Conservation (phyloP, 352 stramenopile species). For the Phytopythium vexans region DNA sequence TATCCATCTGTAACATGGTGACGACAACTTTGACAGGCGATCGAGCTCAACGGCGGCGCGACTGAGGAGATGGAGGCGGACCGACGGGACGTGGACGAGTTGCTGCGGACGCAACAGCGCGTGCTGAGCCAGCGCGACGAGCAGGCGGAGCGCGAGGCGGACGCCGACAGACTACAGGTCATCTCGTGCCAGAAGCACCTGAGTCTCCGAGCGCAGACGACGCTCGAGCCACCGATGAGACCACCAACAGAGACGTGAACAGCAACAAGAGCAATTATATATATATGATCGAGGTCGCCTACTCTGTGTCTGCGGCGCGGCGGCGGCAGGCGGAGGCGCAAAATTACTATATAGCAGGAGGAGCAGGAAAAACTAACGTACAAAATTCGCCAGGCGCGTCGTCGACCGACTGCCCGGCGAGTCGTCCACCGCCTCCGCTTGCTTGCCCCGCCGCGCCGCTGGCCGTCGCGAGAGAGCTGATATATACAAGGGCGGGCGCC, state of each 20-base stretch:
- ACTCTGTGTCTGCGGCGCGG: neutral
- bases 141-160: constrained; percentile 26
- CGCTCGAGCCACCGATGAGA: too few species aligned
- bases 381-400: constrained; percentile 5
- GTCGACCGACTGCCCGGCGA: constrained; percentile 1
- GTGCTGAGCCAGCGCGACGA: constrained; percentile 41
- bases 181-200: constrained; percentile 76
- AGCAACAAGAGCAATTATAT: constrained; percentile 2
- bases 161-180: constrained; percentile 52
- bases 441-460: neutral
- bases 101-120: constrained; percentile 32
- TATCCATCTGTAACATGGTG: neutral
- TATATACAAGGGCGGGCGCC: too few species aligned
- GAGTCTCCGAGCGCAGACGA: constrained; percentile 41
- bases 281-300: neutral
- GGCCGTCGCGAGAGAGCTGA: constrained; percentile 5
- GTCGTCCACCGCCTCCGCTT: constrained; percentile 1
- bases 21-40: constrained; percentile 27
- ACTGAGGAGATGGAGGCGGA: constrained; percentile 49
- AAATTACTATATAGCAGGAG: constrained; percentile 10
- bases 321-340: constrained; percentile 4
- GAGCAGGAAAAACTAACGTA: constrained; percentile 10
- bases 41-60: constrained; percentile 30
- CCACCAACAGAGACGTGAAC: neutral
- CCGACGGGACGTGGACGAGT: constrained; percentile 35